Evolutionary conservation across 2,329 filamentous ascomycete species (phyloP), one percentile per base, ranked within the genome.

Genomic region (Sporothrix schenckii): DNA sequence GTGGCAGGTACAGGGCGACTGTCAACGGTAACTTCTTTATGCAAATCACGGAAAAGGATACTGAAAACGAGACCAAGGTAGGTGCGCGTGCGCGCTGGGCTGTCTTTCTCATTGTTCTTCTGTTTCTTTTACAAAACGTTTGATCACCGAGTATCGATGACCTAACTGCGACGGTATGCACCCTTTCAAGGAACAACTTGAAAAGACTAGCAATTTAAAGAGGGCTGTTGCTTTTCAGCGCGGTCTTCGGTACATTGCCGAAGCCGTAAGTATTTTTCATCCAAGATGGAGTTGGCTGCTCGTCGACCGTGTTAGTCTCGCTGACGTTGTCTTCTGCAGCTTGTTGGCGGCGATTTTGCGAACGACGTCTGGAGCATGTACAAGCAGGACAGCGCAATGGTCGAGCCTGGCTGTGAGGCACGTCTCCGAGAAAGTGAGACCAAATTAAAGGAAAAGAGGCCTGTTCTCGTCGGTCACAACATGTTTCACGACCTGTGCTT

Each of bases 401-500:
- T 5, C 7, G 56, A 52, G 11, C 10, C 27, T 9, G 39, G 19
- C 27, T 34, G n/a, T 10, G 19, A 44, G 5, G 2, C 4, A 2
- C 24, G 30, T 1, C 68, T 80, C 3, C 72, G 73, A 11, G 61
- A 73, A 19, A 74, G 75, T 34, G 76, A 82, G 54, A 19, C 44
- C 7, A 76, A 72, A 24, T 72, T 83, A 2, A 76, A 77, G 60
- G 44, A 47, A 1, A 74, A 73, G 14, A 72, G 71, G 2, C 81
- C 78, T 0, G 73, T 88, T 0, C 74, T 91, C 0, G 82, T 91
- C 3, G 88, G 88, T 0, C 88, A 91, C 78, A 91, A 91, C 74
- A 81, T 88, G 71, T 87, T 91, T 73, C 84, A 85, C 1, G 88
- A 91, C 74, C 80, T 91, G 3, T 83, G 87, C 49, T 90, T 90